Evolutionary conservation across 192 early-diverging fungal genomes (phyloP).

Genomic region (Coemansia biformis): DNA sequence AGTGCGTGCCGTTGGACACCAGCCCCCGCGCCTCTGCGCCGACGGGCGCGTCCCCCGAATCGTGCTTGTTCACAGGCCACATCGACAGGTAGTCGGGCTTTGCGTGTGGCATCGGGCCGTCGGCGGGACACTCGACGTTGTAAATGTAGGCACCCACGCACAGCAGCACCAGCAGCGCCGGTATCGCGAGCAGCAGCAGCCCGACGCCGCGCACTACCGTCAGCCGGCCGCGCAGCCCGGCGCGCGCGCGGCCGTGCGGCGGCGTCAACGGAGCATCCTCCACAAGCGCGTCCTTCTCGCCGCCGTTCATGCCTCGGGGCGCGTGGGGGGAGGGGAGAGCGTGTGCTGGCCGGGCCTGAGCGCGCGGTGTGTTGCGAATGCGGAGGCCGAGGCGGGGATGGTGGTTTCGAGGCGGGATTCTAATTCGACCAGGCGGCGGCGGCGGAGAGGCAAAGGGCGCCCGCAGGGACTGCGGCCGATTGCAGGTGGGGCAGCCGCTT

Average conservation of each 20-base stretch:
- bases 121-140: constrained; percentile 12
- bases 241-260: neutral
- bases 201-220: constrained; percentile 9
- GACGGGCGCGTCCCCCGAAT: neutral
- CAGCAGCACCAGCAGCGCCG: constrained; percentile 14
- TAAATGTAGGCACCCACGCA: constrained; percentile 17
- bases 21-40: constrained; percentile 1
- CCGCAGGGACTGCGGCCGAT: too few species aligned
- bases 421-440: too few species aligned
- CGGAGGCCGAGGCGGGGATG: too few species aligned
- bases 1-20: constrained; percentile 60
- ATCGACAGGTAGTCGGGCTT: constrained; percentile 21
- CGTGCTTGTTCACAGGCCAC: constrained; percentile 17
- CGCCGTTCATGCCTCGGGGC: neutral
- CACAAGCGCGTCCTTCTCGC: constrained; percentile 4
- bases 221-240: constrained; percentile 1
- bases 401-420: too few species aligned
- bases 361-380: too few species aligned
- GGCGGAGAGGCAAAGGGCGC: too few species aligned
- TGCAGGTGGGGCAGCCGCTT: too few species aligned
- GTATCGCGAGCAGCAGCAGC: constrained; percentile 25
- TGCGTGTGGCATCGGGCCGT: neutral
- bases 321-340: constrained; percentile 1
- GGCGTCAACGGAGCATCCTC: neutral
- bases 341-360: too few species aligned